A percentile compares a stretch with the other conserved stretches of the same genome.
phyloP scores from a whole-genome alignment of 139 green algal species.

The Nannochloris sp. region DNA sequence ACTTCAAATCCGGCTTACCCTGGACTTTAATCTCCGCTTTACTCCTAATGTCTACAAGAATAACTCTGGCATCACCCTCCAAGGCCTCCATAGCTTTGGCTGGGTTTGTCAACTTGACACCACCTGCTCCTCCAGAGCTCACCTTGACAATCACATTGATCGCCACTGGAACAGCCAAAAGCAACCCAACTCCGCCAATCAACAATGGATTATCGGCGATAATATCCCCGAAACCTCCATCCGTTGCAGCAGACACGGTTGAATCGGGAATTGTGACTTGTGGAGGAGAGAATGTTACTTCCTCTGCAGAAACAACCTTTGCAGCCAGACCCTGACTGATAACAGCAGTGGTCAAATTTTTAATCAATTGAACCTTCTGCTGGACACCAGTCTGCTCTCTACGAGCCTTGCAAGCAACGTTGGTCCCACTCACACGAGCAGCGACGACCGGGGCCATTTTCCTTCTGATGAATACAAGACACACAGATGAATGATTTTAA shows the following conservation, averaged over 20 bases:
- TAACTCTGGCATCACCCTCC: background rate
- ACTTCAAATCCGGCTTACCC: slow-evolving; percentile 31
- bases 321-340: background rate
- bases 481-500: too few species aligned
- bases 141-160: slow-evolving; percentile 11
- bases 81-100: slow-evolving; percentile 27
- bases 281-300: slow-evolving; percentile 10
- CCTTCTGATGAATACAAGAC: too few species aligned
- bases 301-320: background rate
- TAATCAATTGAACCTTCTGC: too few species aligned
- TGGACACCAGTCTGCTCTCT: too few species aligned
- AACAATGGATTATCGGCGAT: slow-evolving; percentile 19
- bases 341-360: background rate
- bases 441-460: too few species aligned
- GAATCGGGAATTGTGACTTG: slow-evolving; percentile 7
- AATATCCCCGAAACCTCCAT: slow-evolving; percentile 2
- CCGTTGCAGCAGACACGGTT: slow-evolving; percentile 1
- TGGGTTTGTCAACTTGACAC: slow-evolving; percentile 19
- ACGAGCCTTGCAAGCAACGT: too few species aligned
- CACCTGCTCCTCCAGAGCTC: background rate
- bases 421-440: too few species aligned
- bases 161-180: slow-evolving; percentile 15
- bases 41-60: slow-evolving; percentile 34
- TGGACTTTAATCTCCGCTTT: slow-evolving; percentile 23
- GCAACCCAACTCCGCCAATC: slow-evolving; percentile 3